Evolutionary conservation across 1,284 basidiomycete species (phyloP), one percentile per base, ranked within the genome.

Genomic region (Ceratobasidium sp.): DNA sequence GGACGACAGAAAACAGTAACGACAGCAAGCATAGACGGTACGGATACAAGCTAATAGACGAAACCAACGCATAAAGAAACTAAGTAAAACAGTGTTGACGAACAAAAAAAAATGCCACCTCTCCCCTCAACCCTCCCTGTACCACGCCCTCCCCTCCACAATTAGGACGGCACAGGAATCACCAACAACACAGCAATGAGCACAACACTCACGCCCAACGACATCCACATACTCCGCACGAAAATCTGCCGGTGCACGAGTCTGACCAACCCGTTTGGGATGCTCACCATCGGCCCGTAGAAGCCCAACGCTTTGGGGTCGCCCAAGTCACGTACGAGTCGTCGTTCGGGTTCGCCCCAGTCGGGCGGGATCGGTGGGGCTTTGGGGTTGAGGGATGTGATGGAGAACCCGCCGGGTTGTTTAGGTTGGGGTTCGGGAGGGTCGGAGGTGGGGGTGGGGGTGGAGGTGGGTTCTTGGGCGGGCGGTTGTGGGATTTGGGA

Each of bases 251-350:
- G 46, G 18, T 64, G 61, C 3, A 64, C 72, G 1, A 42, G 60
- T 12, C 72, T 23, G 18, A 76, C 72, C 49, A 76, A 2, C 49
- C 23, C 60, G 39, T 18, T 66, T 2, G 72, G 72, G 2, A 76
- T 28, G 46, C 28, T 76, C 61, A 76, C 61, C 72, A 76, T 76
- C 7, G 60, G 61, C 23, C 72, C 72, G 60, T 76, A 76, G 18
- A 76, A 23, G 12, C 72, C 60, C 46, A 76, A 20, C 23, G 72
- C 72, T 7, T 46, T 44, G 1, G 72, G 72, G 18, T 76, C 72
- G 26, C 28, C n/a, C 23, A 76, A n/a, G 60, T 76, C 72, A 23
- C 53, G 44, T 9, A 61, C 61, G 2, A 76, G 39, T 20, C 56
- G 26, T 61, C n/a, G 44, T 61, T 76, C 72, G 10, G 33, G 15